Percentiles rank a stretch among this genome's conserved stretches.
phyloP scores from a whole-genome alignment of 805 yeast species.

The Saccharomycopsis fibuligera region DNA sequence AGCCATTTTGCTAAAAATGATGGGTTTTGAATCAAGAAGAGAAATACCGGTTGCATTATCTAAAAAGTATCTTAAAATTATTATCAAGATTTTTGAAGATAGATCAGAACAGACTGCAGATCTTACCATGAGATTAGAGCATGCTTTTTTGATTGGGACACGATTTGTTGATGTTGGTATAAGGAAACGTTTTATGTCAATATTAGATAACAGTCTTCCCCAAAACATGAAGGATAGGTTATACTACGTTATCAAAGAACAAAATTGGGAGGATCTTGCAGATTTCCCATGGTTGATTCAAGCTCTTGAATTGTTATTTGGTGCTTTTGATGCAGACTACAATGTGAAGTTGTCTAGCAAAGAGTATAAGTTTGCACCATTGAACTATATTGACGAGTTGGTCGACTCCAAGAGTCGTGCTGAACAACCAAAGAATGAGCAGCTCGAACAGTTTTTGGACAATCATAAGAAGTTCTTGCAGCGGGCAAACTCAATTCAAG shows the following conservation, averaged over 20 bases:
- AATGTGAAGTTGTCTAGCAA: constrained; percentile 38
- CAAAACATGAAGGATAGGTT: constrained; percentile 70
- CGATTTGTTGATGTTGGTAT: constrained; percentile 69
- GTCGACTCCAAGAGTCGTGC: constrained; percentile 22
- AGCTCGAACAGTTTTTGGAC: constrained; percentile 28
- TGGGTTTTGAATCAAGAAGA: constrained; percentile 84
- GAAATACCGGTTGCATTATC: constrained; percentile 62
- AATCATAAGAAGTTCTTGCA: constrained; percentile 32
- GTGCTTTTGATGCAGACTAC: constrained; percentile 55
- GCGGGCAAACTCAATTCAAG: constrained; percentile 32
- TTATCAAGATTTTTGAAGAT: constrained; percentile 82
- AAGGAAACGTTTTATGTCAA: constrained; percentile 70
- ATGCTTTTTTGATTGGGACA: constrained; percentile 92
- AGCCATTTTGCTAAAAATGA: constrained; percentile 86
- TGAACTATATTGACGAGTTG: constrained; percentile 32
- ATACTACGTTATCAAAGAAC: constrained; percentile 85
- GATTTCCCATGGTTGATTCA: constrained; percentile 95
- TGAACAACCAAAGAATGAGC: constrained; percentile 22
- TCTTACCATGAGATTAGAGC: constrained; percentile 90
- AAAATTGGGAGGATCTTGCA: constrained; percentile 92
- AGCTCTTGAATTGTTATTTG: constrained; percentile 80
- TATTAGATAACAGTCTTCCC: constrained; percentile 73
- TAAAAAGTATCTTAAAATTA: constrained; percentile 74
- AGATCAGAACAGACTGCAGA: constrained; percentile 75
- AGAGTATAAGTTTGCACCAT: constrained; percentile 49